A percentile compares a stretch with the other conserved stretches of the same genome.
These are phyloP conservation scores for Phytophthora sansomeana DNA, from an alignment of 352 stramenopile genomes.

Conservation along the genomic window DNA sequence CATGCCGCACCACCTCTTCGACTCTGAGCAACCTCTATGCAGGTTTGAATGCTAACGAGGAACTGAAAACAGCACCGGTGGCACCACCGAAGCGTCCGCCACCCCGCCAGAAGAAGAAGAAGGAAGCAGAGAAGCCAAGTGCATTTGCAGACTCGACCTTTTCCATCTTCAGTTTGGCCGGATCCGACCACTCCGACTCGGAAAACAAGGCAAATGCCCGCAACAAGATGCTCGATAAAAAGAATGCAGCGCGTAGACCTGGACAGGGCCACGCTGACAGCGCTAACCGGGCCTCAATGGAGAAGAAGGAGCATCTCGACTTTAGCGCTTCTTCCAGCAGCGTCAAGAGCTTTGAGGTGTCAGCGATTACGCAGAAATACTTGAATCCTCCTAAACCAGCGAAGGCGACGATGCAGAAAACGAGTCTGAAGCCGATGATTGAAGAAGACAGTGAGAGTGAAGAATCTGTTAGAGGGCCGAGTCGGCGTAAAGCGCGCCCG, in stretches of 20 bases:
- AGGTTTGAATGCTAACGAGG: constrained; percentile 31
- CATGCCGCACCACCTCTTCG: constrained; percentile 42
- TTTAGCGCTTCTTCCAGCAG: constrained; percentile 49
- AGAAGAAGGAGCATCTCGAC: constrained; percentile 50
- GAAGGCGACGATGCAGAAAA: constrained; percentile 33
- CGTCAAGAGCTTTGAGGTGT: constrained; percentile 43
- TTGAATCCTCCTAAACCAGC: constrained; percentile 29
- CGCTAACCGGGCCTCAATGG: constrained; percentile 27
- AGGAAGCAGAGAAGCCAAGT: constrained; percentile 30
- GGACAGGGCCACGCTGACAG: constrained; percentile 10
- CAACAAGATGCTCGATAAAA: constrained; percentile 26
- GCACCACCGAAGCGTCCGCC: constrained; percentile 17
- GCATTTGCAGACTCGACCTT: constrained; percentile 43
- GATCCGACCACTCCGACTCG: constrained; percentile 55
- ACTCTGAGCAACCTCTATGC: constrained; percentile 44
- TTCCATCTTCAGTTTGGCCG: constrained; percentile 55
- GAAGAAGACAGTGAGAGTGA: constrained; percentile 36
- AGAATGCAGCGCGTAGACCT: constrained; percentile 10
- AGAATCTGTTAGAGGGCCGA: constrained; percentile 22
- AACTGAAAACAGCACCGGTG: constrained; percentile 11
- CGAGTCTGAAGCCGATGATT: constrained; percentile 34
- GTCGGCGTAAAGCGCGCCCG: constrained; percentile 28
- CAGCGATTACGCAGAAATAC: constrained; percentile 51
- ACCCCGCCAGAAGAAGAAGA: constrained; percentile 19
- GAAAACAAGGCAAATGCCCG: constrained; percentile 19